Percentiles rank a stretch among this genome's conserved stretches.
Evolutionary conservation across 1,284 basidiomycete species (phyloP).

Genomic region (Pyrrhoderma lamaoense): DNA sequence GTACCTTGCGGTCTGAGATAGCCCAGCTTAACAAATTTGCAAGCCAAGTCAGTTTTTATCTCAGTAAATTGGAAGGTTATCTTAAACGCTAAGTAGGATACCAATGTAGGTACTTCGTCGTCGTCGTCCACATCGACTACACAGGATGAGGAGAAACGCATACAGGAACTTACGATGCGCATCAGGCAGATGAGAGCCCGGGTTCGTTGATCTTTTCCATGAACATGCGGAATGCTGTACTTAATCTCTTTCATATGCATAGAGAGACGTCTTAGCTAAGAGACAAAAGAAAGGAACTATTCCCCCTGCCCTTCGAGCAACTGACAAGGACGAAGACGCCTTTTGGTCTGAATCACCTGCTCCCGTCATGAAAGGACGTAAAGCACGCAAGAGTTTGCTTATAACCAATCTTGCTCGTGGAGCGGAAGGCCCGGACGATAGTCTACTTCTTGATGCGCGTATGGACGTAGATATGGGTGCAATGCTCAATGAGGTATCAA

Average conservation of each 20-base stretch:
- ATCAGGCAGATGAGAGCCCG: conserved; percentile 47
- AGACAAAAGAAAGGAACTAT: conserved; percentile 16
- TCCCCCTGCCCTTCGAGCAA: not conserved
- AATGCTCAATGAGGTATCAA: conserved; percentile 16
- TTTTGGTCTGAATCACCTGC: conserved; percentile 15
- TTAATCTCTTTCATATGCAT: not conserved
- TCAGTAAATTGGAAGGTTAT: conserved; percentile 2
- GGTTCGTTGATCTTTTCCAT: conserved; percentile 26
- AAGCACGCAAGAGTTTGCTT: conserved; percentile 14
- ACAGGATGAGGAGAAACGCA: conserved; percentile 49
- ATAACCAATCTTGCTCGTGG: conserved; percentile 7
- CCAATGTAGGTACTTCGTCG: conserved; percentile 31
- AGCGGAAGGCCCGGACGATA: conserved; percentile 14
- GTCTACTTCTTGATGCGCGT: conserved; percentile 13
- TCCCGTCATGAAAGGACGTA: conserved; percentile 1
- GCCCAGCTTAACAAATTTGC: conserved; percentile 38
- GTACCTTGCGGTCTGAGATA: conserved; percentile 46
- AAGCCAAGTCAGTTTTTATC: conserved; percentile 42
- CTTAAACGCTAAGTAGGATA: conserved; percentile 28
- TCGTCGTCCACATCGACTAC: conserved; percentile 34
- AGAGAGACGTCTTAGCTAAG: conserved; percentile 40
- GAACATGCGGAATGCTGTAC: not conserved
- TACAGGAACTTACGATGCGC: conserved; percentile 46
- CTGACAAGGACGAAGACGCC: conserved; percentile 14
- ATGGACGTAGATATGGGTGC: conserved; percentile 14